These are phyloP conservation scores for Neurospora sp. DNA, from an alignment of 2,329 filamentous ascomycete genomes.

Conservation along the genomic window DNA sequence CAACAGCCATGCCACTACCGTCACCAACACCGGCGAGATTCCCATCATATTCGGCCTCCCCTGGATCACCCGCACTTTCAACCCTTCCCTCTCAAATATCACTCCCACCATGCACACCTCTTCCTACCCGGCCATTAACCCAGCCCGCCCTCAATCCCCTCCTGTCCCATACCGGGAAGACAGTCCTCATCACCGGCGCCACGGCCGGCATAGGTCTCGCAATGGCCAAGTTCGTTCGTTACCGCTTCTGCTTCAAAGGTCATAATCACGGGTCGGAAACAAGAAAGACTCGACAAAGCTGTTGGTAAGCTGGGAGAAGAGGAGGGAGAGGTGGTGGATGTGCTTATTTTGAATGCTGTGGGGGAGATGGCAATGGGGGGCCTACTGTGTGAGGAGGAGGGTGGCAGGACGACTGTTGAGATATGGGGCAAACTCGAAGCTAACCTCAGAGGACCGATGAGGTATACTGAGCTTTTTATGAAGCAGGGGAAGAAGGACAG, in stretches of 20 bases:
- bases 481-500: slow-evolving; percentile 17
- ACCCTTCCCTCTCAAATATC: slow-evolving; percentile 16
- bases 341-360: slow-evolving; percentile 26
- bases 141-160: slow-evolving; percentile 19
- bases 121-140: slow-evolving; percentile 28
- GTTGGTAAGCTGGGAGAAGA: slow-evolving; percentile 4
- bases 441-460: slow-evolving; percentile 22
- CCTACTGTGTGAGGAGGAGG: not conserved
- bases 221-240: slow-evolving; percentile 47
- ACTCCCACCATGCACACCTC: slow-evolving; percentile 24
- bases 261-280: slow-evolving; percentile 22
- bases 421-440: slow-evolving; percentile 20
- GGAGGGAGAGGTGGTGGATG: slow-evolving; percentile 21
- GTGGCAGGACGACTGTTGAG: not conserved
- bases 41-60: not conserved
- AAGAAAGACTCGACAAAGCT: slow-evolving; percentile 13
- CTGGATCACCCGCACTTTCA: not conserved
- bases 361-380: not conserved
- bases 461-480: slow-evolving; percentile 25
- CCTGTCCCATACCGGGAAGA: slow-evolving; percentile 33
- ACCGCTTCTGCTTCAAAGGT: slow-evolving; percentile 25
- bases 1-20: not conserved
- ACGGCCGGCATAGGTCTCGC: slow-evolving; percentile 55
- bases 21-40: not conserved
- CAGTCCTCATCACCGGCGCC: slow-evolving; percentile 58